phyloP scores from a whole-genome alignment of 2,329 filamentous ascomycete genomes.

The Apiospora hydei region DNA sequence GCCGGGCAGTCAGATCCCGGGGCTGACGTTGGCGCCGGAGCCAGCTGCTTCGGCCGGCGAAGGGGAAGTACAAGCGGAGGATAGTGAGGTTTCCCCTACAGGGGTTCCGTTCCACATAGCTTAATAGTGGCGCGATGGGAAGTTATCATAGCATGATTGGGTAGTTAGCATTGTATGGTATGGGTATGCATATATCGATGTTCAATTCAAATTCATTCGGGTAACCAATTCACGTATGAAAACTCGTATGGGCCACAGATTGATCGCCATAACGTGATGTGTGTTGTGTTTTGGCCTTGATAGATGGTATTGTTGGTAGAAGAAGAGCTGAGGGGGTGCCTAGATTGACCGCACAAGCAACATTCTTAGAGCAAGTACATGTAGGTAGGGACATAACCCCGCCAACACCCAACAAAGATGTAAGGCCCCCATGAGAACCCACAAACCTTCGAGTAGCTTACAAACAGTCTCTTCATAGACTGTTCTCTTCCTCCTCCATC shows the following conservation, averaged over 20 bases:
- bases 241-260: no score
- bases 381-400: not conserved
- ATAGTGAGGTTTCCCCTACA: no score
- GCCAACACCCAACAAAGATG: not conserved
- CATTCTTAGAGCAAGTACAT: no score
- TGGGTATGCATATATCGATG: not conserved
- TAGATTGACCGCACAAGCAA: not conserved
- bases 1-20: not conserved
- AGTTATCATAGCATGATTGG: not conserved
- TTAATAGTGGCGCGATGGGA: not conserved
- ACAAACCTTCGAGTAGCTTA: no score
- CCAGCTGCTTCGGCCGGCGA: not conserved
- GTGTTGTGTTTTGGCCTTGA: no score
- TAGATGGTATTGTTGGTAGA: not conserved
- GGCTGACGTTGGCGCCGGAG: not conserved
- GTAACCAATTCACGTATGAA: not conserved
- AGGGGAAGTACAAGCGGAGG: not conserved
- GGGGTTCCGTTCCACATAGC: not conserved
- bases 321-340: not conserved
- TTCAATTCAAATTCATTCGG: not conserved
- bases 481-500: slow-evolving; percentile 52
- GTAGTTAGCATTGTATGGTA: not conserved
- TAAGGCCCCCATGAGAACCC: no score
- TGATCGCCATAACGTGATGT: no score
- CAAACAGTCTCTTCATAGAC: not conserved